phyloP scores from a whole-genome alignment of 2,329 filamentous ascomycete genomes.

The Fusarium mundagurra region DNA sequence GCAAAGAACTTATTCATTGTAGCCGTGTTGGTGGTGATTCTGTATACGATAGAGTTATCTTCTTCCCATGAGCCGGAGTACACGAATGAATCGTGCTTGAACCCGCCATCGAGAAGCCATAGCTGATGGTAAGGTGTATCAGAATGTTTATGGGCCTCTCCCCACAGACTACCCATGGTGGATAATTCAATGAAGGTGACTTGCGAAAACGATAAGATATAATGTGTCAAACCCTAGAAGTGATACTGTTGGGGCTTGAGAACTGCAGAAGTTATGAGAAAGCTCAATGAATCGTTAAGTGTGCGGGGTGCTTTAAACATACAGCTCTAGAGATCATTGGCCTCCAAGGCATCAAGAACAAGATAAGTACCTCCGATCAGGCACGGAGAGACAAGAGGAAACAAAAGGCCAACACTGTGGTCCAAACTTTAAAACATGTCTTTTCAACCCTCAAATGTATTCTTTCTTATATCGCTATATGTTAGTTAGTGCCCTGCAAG shows the following conservation, averaged over 20 bases:
- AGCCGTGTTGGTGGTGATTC: background rate
- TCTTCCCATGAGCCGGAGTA: background rate
- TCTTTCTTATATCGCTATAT: background rate
- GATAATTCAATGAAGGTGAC: no score
- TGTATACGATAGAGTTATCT: background rate
- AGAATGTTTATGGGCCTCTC: background rate
- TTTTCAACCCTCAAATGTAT: background rate
- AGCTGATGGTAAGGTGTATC: background rate
- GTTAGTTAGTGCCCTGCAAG: background rate
- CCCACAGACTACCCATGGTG: background rate
- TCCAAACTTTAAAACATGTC: background rate
- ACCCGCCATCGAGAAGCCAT: background rate
- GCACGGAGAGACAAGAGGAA: background rate
- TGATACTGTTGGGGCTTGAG: no score
- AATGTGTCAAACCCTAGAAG: no score
- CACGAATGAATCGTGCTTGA: background rate
- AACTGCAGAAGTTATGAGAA: no score
- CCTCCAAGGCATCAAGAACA: no score
- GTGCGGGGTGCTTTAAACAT: background rate
- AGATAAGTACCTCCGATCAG: background rate
- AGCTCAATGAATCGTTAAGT: no score
- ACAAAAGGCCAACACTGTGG: background rate
- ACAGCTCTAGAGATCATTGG: no score
- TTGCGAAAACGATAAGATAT: no score
- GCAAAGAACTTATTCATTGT: rapidly evolving